Base-by-base conservation (phyloP, 345 rosid genomes). In the Cochlearia excelsa region DNA sequence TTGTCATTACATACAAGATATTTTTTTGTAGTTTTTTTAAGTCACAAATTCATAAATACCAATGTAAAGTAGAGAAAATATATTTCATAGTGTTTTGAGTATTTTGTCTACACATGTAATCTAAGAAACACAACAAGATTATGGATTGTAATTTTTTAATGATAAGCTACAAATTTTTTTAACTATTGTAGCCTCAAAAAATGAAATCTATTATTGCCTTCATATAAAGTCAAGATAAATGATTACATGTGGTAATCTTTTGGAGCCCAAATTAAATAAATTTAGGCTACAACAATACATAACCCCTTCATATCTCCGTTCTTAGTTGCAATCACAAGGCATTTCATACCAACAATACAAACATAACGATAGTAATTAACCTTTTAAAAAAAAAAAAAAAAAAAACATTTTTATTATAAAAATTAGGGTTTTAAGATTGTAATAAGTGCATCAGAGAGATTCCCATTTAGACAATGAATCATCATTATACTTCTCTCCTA, bases 251-350 rank as follows among this genome's bases (percentile, higher is more conserved):
- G 55, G 47, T 28, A 11, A 7, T 26, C 0, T 57, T 59, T 57
- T 45, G 74, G 74, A 70, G 74, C 74, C 65, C 55, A 57, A 63
- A 16, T 16, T 2, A 8, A 34, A 34, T 3, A 3, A 30, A 2
- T 4, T 30, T 3, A 63, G 65, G 60, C 74, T 70, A 51, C 74
- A 63, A 70, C 74, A 64, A 70, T 44, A 44, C 45, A 50, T 16
- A 40, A 51, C 48, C 69, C 69, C 37, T 70, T 70, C 74, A 70
- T 63, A 70, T 70, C 74, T 70, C 74, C 74, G 74, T 70, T 70
- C 74, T 70, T 70, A 57, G 69, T 51, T 59, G 59, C 69, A 70
- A 70, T 70, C 74, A 70, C 6, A 5, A 70, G 74, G 74, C 74
- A 33, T 0, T 7, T 3, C 0, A 0, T 5, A 49, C 0, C 9